Evolutionary conservation across 495 filamentous ascomycete genomes (phyloP).

Genomic region (Aspergillus nidulans): DNA sequence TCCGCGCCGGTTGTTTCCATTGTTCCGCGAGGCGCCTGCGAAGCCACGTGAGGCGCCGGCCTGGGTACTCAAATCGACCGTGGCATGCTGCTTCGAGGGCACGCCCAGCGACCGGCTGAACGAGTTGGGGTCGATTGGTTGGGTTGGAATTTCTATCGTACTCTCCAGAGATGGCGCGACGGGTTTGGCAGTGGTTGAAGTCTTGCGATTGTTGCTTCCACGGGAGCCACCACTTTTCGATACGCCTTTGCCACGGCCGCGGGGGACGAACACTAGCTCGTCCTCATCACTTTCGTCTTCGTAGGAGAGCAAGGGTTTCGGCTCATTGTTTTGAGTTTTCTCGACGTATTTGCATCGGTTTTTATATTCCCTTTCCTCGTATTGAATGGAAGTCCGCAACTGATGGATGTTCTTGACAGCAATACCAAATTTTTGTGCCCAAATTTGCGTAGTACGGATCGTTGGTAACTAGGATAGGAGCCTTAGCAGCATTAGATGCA

Average conservation of each 20-base stretch:
- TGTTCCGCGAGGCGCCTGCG: constrained; percentile 34
- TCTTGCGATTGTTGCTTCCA: constrained; percentile 28
- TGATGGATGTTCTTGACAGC: constrained; percentile 56
- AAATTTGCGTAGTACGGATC: constrained; percentile 49
- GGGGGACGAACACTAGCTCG: constrained; percentile 53
- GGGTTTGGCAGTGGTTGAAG: constrained; percentile 21
- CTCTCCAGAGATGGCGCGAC: constrained; percentile 24
- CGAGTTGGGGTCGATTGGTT: constrained; percentile 53
- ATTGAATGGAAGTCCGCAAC: constrained; percentile 52
- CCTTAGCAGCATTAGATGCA: constrained; percentile 36
- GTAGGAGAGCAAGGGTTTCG: constrained; percentile 40
- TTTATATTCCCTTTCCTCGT: constrained; percentile 56
- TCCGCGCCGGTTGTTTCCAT: constrained; percentile 30
- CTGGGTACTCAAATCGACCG: constrained; percentile 37
- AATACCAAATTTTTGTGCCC: constrained; percentile 59
- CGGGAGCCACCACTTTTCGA: constrained; percentile 36
- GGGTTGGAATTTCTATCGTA: constrained; percentile 41
- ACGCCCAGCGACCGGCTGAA: constrained; percentile 43
- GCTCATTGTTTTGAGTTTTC: constrained; percentile 37
- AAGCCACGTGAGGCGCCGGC: constrained; percentile 35
- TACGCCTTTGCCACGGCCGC: constrained; percentile 38
- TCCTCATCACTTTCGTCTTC: constrained; percentile 56
- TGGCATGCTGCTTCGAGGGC: constrained; percentile 23
- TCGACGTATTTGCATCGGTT: constrained; percentile 51
- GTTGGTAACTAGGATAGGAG: constrained; percentile 56